Base-by-base conservation (phyloP, 805 yeast species). In the Brettanomyces sp. region DNA sequence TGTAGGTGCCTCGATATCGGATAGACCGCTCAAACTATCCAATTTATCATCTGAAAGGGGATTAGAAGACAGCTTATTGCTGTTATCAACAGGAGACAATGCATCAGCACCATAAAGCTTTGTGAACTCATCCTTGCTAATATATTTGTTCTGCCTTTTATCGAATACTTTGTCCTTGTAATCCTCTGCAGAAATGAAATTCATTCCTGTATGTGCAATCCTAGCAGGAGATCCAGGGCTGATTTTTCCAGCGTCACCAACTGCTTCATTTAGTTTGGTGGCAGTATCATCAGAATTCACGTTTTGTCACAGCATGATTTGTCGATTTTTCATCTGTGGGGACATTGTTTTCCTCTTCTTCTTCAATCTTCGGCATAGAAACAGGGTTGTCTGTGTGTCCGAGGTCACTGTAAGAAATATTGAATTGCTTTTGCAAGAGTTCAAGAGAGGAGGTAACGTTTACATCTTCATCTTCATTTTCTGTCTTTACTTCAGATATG, bases 141-240 rank as follows among this genome's bases (percentile, higher is more conserved):
- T 56, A 48, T 47, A 64, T 37, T 53, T 56, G 22, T 53, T 52
- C 13, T 55, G 50, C 14, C 46, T 43, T 42, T 56, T 57, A 49
- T 63, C 67, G 41, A 48, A 63, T 4, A 58, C 49, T 42, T 60
- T 63, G 36, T 56, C 62, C 34, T 52, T 60, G 47, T 59, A 63
- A 4, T 60, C 59, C 22, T 56, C 60, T 12, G 61, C 66, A 6
- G 65, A 49, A 5, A 63, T 63, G 41, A 63, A 63, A 14, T 57
- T 60, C 39, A 63, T 42, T 11, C 60, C 58, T 21, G 48, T 54
- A n/a, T 50, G 56, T 30, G 9, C 32, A 28, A 28, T 28, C 11
- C 32, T 28, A 7, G 32, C 11, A 1, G 32, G 32, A 23, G 9
- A 5, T 23, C 24, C 28, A 6, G 41, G 12, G 18, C 9, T 6